These are phyloP conservation scores for Wallacemonas rigidus DNA, from an alignment of 208 protist species.

Conservation along the genomic window DNA sequence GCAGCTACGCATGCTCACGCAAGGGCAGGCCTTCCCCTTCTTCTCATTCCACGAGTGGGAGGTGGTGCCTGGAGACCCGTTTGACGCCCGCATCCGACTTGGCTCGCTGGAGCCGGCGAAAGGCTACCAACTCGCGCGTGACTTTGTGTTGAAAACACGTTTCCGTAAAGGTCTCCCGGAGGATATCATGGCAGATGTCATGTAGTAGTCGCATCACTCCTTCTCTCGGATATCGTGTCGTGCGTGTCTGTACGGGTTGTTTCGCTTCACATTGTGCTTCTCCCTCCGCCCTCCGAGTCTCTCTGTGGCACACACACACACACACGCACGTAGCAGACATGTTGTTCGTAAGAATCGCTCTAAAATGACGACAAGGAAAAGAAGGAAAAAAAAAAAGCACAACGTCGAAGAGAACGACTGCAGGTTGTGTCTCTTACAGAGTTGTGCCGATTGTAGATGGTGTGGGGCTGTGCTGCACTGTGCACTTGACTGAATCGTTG, in stretches of 20 bases:
- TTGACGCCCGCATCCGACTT: slow-evolving; percentile 96
- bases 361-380: not conserved
- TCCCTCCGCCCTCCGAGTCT: too few relatives aligned
- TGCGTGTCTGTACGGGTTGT: too few relatives aligned
- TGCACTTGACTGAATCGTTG: too few relatives aligned
- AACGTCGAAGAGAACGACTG: too few relatives aligned
- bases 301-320: too few relatives aligned
- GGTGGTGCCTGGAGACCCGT: slow-evolving; percentile 98
- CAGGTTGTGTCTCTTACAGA: too few relatives aligned
- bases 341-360: not conserved
- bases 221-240: too few relatives aligned
- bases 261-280: too few relatives aligned
- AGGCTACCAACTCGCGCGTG: slow-evolving; percentile 95
- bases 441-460: too few relatives aligned
- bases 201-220: not conserved
- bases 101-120: slow-evolving; percentile 95
- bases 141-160: slow-evolving; percentile 99
- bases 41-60: slow-evolving; percentile 98
- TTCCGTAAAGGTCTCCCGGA: slow-evolving; percentile 95
- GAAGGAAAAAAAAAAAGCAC: too few relatives aligned
- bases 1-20: slow-evolving; percentile 96
- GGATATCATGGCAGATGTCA: slow-evolving; percentile 56
- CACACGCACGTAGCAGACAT: not conserved
- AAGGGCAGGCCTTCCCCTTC: slow-evolving; percentile 95
- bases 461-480: too few relatives aligned